Base-by-base conservation (phyloP, 1,284 basidiomycete genomes). In the Pseudozyma thailandica region DNA sequence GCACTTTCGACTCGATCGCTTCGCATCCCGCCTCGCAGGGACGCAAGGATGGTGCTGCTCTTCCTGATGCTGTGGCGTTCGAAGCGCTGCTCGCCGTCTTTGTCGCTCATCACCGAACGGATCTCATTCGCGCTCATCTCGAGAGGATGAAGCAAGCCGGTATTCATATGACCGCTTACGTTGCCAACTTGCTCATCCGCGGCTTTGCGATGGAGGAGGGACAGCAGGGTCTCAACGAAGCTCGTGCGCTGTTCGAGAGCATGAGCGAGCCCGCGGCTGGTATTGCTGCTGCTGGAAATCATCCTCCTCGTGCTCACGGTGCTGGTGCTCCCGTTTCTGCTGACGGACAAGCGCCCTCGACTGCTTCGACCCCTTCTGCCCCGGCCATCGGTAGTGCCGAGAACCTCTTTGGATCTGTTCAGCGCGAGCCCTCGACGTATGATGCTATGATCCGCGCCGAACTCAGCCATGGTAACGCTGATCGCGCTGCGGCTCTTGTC, bases 371-470 rank as follows among this genome's bases (percentile, higher is more conserved):
- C 16, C 12, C 23, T 28, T 21, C 44, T 13, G 42, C 21, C 16
- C 23, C 45, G n/a, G 16, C 56, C 13, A 21, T 38, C 27, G 45
- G 28, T 31, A 30, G 26, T 25, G 46, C 30, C 3, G 47, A 31
- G 10, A 48, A 43, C 16, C 78, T 85, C 0, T 84, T 86, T 75
- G 88, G 86, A 20, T 88, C 88, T 18, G 91, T 97, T 2, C 95
- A 91, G 84, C 89, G 94, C 68, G 95, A 98, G 86, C 93, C 94
- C 63, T 84, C 89, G 77, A 83, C 92, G 1, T 94, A 92, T 90
- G 93, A 96, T 82, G 89, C 89, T 6, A 98, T 98, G 93, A 90
- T 99, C 70, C 88, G 92, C 20, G 92, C 92, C 4, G 96, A 99
- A 83, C 86, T 98, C 9, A 88, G 88, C 16, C 88, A 87, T 48